Evolutionary conservation across 805 yeast genomes (phyloP).

Genomic region (Cyberlindnera mycetangii): DNA sequence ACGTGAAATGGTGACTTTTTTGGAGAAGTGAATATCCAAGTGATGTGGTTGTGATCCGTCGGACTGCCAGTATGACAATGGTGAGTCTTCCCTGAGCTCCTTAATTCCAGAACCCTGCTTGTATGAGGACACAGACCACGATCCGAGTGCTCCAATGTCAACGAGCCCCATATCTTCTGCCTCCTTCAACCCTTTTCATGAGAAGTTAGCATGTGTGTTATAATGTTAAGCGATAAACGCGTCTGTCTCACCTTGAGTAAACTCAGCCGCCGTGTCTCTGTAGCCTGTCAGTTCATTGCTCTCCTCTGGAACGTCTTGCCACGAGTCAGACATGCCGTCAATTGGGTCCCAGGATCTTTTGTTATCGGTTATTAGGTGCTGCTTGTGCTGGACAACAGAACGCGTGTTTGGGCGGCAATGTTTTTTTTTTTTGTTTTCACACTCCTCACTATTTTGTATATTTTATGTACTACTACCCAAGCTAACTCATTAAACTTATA

Average conservation of each 20-base stretch:
- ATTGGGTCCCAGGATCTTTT: neutral
- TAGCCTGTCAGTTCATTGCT: constrained; percentile 7
- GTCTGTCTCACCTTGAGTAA: constrained; percentile 16
- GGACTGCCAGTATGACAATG: constrained; percentile 85
- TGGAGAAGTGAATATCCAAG: constrained; percentile 75
- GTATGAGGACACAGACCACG: constrained; percentile 78
- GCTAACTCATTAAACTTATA: no score
- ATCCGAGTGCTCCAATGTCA: constrained; percentile 78
- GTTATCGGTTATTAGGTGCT: no score
- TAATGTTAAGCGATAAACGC: neutral
- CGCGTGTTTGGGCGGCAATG: neutral
- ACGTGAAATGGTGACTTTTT: constrained; percentile 64
- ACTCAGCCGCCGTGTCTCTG: constrained; percentile 16
- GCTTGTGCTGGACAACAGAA: no score
- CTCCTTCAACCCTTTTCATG: constrained; percentile 44
- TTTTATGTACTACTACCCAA: no score
- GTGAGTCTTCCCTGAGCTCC: constrained; percentile 71
- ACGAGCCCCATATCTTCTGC: constrained; percentile 56
- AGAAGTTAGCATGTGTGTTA: neutral
- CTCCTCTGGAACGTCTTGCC: constrained; percentile 29
- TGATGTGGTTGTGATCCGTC: constrained; percentile 91
- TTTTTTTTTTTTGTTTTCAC: neutral
- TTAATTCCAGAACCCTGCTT: constrained; percentile 71
- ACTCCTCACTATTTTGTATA: neutral
- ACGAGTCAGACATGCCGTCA: constrained; percentile 29